Evolutionary conservation across 306 rosid species (phyloP).

Genomic region (Sesbania bispinosa): DNA sequence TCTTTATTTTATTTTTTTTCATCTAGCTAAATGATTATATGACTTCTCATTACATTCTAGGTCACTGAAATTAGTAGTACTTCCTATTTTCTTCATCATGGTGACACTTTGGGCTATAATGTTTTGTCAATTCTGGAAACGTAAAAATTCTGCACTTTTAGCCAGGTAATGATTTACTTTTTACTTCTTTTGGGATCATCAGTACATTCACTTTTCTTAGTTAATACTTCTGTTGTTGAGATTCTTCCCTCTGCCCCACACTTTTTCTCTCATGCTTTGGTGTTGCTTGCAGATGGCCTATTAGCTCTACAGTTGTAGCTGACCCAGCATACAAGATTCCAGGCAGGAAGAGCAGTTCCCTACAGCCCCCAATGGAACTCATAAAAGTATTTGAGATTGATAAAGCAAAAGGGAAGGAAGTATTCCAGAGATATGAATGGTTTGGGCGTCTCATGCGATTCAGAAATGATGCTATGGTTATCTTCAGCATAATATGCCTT

Average conservation of each 20-base stretch:
- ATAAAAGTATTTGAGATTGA: constrained; percentile 56
- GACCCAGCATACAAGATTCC: constrained; percentile 54
- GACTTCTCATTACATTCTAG: constrained; percentile 40
- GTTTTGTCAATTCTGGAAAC: constrained; percentile 97
- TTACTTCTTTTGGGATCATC: constrained; percentile 1
- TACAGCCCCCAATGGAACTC: constrained; percentile 48
- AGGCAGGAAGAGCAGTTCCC: constrained; percentile 47
- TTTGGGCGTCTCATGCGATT: constrained; percentile 76
- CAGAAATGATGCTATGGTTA: constrained; percentile 75
- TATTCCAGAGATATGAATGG: constrained; percentile 83
- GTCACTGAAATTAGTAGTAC: constrained; percentile 66
- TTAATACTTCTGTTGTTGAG: neutral
- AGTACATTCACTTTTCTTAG: neutral
- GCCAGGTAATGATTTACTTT: constrained; percentile 56
- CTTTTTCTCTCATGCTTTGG: constrained; percentile 13
- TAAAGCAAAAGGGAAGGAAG: constrained; percentile 57
- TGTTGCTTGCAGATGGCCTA: constrained; percentile 70
- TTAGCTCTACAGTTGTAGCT: constrained; percentile 45
- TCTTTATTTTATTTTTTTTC: constrained; percentile 22
- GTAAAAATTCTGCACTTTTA: constrained; percentile 84
- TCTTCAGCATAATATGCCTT: constrained; percentile 88
- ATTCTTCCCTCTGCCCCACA: neutral
- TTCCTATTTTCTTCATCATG: constrained; percentile 72
- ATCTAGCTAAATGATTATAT: constrained; percentile 15
- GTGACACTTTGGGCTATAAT: constrained; percentile 83